phyloP scores from a whole-genome alignment of 495 filamentous ascomycete genomes.

The Talaromyces proteolyticus region DNA sequence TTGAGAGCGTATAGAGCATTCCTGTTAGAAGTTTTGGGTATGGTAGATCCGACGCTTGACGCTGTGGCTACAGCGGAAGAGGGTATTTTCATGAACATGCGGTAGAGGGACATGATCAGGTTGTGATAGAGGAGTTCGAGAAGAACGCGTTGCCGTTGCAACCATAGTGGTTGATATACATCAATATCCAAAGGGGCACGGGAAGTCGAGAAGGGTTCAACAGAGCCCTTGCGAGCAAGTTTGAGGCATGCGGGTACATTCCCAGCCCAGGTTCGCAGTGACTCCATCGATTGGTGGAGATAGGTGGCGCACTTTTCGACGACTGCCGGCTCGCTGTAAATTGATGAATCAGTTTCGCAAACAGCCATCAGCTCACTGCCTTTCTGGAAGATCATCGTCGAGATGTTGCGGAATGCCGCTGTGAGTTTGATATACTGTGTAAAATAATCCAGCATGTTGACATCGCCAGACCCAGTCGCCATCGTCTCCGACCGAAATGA shows the following conservation, averaged over 20 bases:
- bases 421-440: too few relatives aligned
- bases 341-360: too few relatives aligned
- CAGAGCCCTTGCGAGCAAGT: constrained; percentile 19
- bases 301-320: constrained; percentile 20
- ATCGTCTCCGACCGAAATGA: too few relatives aligned
- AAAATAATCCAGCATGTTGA: too few relatives aligned
- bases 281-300: constrained; percentile 17
- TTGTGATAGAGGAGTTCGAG: constrained; percentile 27
- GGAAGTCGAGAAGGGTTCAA: constrained; percentile 33
- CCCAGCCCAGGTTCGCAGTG: constrained; percentile 24
- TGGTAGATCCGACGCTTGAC: too few relatives aligned
- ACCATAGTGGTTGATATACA: constrained; percentile 21
- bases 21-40: too few relatives aligned
- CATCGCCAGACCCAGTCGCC: too few relatives aligned
- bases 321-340: constrained; percentile 4
- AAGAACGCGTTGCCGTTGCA: constrained; percentile 23
- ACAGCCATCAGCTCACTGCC: too few relatives aligned
- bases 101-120: constrained; percentile 14
- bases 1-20: constrained; percentile 25
- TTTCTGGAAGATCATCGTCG: too few relatives aligned
- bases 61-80: constrained; percentile 8
- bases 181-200: constrained; percentile 28
- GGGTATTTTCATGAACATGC: constrained; percentile 18
- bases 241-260: constrained; percentile 30
- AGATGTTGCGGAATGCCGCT: too few relatives aligned